A percentile compares a stretch with the other conserved stretches of the same genome.
Conservation (phyloP, 306 rosid genomes). For the Canavalia gladiata region DNA sequence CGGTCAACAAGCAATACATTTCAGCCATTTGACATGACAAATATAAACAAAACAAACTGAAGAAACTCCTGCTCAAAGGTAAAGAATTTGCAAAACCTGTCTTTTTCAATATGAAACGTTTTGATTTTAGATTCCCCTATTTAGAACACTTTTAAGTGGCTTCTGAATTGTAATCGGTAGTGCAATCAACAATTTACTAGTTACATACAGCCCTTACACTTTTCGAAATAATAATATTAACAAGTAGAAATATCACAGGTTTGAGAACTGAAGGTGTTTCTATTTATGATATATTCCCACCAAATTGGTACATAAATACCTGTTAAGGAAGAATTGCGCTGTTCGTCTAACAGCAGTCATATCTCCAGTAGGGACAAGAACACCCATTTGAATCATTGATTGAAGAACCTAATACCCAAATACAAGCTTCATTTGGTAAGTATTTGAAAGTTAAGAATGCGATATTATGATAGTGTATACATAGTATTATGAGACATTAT, state of each 20-base stretch:
- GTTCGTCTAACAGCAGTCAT: constrained; percentile 98
- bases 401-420: constrained; percentile 82
- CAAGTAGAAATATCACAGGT: constrained; percentile 17
- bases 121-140: constrained; percentile 18
- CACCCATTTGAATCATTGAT: constrained; percentile 99
- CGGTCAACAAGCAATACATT: constrained; percentile 31
- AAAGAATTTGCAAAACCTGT: constrained; percentile 15
- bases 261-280: constrained; percentile 34
- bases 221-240: constrained; percentile 32
- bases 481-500: constrained; percentile 36
- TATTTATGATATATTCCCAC: constrained; percentile 33
- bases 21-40: constrained; percentile 19
- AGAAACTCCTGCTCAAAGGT: constrained; percentile 12
- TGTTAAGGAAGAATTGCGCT: constrained; percentile 91
- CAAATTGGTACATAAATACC: constrained; percentile 59
- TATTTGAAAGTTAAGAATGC: constrained; percentile 30
- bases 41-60: constrained; percentile 35
- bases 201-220: constrained; percentile 5
- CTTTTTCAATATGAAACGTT: constrained; percentile 33
- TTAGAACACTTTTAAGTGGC: constrained; percentile 10
- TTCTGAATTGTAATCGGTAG: constrained; percentile 28
- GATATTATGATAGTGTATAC: constrained; percentile 22
- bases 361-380: constrained; percentile 99
- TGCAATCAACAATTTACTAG: constrained; percentile 33
- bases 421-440: constrained; percentile 49